Base-by-base conservation (phyloP, 2,329 filamentous ascomycete genomes). In the Akanthomyces uredinophilus region DNA sequence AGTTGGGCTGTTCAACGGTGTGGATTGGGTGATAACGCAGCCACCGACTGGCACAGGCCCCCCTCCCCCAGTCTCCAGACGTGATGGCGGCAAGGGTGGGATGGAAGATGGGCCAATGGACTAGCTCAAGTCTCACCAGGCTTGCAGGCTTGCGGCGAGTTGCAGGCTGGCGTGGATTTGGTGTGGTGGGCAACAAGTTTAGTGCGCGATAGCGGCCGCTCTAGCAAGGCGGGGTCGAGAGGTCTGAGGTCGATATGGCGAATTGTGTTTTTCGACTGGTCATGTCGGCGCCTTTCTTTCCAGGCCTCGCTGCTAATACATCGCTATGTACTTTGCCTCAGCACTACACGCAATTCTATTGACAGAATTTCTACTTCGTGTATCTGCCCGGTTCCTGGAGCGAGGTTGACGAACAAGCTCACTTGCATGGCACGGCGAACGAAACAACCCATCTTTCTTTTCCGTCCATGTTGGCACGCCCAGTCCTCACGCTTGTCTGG, bases 1-100 rank as follows among this genome's bases (percentile, higher is more conserved):
- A 52, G 54, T 63, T 57, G 60, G 60, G 60, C 53, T 49, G 46
- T 44, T 46, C 47, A 59, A 59, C 44, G 56, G 55, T 29, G 22
- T 60, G 56, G 62, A 63, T 63, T 63, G 62, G 62, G 51, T 56
- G 62, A 63, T 60, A 63, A 55, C 51, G 58, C 58, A 64, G 62
- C 62, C 56, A 61, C 62, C 20, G 24, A 41, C 53, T 37, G 58
- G 35, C 44, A 50, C 44, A 50, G 47, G 32, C 29, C 35, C 53
- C 53, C 54, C 54, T 57, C 60, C 60, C 54, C 60, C 60, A 37
- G 53, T 61, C 49, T 61, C 59, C 53, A 35, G 24, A 46, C 41
- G 47, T 62, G 46, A 53, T 51, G 52, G 51, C 60, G 52, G 51
- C 60, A 62, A 62, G 52, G 52, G 37, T 62, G 43, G 43, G 32